Evolutionary conservation across 2,329 filamentous ascomycete genomes (phyloP).

Genomic region (Paraconiothyrium brasiliense): DNA sequence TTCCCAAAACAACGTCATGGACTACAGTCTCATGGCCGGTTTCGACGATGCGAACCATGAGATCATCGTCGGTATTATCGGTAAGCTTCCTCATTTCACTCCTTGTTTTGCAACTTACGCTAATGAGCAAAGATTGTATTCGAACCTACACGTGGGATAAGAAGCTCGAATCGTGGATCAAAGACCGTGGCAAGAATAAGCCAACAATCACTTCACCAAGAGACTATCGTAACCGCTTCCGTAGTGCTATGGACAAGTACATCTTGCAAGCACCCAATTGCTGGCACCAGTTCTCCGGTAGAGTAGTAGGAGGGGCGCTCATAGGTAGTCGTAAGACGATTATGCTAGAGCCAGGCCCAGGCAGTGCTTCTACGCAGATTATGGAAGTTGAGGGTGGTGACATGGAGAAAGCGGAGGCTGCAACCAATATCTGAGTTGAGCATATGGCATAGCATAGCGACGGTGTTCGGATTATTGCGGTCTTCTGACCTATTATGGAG

Average conservation of each 20-base stretch:
- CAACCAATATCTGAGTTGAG: slow-evolving; percentile 19
- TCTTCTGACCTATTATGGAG: slow-evolving; percentile 3
- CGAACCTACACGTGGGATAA: slow-evolving; percentile 99
- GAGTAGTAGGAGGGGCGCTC: slow-evolving; percentile 20
- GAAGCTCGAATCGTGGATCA: slow-evolving; percentile 99
- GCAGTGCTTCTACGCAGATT: slow-evolving; percentile 14
- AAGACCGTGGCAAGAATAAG: slow-evolving; percentile 86
- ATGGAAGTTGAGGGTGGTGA: slow-evolving; percentile 26
- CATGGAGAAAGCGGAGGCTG: slow-evolving; percentile 22
- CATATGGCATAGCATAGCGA: slow-evolving; percentile 11
- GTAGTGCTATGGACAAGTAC: slow-evolving; percentile 95
- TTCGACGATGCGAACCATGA: slow-evolving; percentile 91
- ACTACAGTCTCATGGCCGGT: slow-evolving; percentile 98
- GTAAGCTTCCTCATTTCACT: slow-evolving; percentile 27
- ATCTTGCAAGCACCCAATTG: slow-evolving; percentile 79
- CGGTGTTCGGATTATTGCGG: slow-evolving; percentile 12
- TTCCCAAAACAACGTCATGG: slow-evolving; percentile 96
- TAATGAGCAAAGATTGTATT: slow-evolving; percentile 75
- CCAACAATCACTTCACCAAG: slow-evolving; percentile 97
- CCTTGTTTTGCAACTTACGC: neutral
- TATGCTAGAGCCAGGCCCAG: slow-evolving; percentile 18
- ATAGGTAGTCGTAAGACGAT: slow-evolving; percentile 15
- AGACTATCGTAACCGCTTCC: slow-evolving; percentile 95
- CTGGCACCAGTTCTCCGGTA: slow-evolving; percentile 72
- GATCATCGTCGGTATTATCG: slow-evolving; percentile 93